phyloP scores from a whole-genome alignment of 139 green algal species.

The Desmodesmus armatus region DNA sequence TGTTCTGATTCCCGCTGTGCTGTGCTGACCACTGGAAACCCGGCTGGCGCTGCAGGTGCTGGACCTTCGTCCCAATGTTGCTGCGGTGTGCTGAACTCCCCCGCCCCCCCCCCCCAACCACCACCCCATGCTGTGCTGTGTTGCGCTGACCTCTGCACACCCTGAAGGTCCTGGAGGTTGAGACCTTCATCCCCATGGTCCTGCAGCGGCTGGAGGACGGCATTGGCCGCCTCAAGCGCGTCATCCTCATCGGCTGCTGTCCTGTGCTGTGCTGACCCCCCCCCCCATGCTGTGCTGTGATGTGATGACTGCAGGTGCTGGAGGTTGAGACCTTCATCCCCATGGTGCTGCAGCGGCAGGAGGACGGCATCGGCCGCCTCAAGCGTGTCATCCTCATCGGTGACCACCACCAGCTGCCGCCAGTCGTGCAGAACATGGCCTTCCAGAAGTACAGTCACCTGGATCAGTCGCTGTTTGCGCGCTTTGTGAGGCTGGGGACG shows the following conservation, averaged over 20 bases:
- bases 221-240: slow-evolving; percentile 62
- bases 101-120: no score
- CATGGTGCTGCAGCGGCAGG: slow-evolving; percentile 83
- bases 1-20: no score
- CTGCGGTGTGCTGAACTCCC: no score
- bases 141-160: not conserved
- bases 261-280: no score
- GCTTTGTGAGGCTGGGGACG: slow-evolving; percentile 95
- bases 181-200: slow-evolving; percentile 99
- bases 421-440: slow-evolving; percentile 98
- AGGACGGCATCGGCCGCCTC: slow-evolving; percentile 64
- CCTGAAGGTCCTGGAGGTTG: slow-evolving; percentile 88
- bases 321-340: slow-evolving; percentile 99
- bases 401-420: slow-evolving; percentile 99
- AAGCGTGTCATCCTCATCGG: slow-evolving; percentile 56
- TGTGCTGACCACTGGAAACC: no score
- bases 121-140: not conserved
- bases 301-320: slow-evolving; percentile 63
- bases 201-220: slow-evolving; percentile 72
- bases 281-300: not conserved
- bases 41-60: no score
- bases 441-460: slow-evolving; percentile 94
- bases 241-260: slow-evolving; percentile 33
- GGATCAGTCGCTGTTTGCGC: slow-evolving; percentile 94
- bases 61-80: no score